A percentile compares a stretch with the other conserved stretches of the same genome.
phyloP scores from a whole-genome alignment of 768 basidiomycete genomes.

The Phylloporus sp. region DNA sequence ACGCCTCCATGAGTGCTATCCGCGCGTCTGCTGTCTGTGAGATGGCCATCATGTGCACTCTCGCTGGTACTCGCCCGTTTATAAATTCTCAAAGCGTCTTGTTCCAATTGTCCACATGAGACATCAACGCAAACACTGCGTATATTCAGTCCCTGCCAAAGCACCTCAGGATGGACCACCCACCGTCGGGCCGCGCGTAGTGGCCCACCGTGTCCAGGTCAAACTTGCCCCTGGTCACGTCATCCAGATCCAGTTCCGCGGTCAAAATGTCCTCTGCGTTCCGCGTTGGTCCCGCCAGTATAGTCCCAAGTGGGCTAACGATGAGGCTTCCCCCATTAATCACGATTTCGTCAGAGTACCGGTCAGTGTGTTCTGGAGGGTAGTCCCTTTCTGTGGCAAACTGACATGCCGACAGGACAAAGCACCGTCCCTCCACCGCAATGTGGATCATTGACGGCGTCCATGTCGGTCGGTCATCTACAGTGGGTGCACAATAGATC shows the following conservation, averaged over 20 bases:
- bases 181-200: slow-evolving; percentile 57
- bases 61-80: slow-evolving; percentile 11
- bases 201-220: slow-evolving; percentile 62
- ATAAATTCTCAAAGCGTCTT: slow-evolving; percentile 18
- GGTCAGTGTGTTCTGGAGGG: slow-evolving; percentile 43
- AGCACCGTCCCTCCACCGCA: slow-evolving; percentile 65
- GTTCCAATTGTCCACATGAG: slow-evolving; percentile 9
- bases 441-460: slow-evolving; percentile 57
- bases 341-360: slow-evolving; percentile 48
- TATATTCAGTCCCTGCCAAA: slow-evolving; percentile 7
- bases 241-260: slow-evolving; percentile 57
- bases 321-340: slow-evolving; percentile 63
- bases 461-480: slow-evolving; percentile 57
- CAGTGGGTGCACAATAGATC: slow-evolving; percentile 64
- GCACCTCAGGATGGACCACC: slow-evolving; percentile 17
- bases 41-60: slow-evolving; percentile 10
- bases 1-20: slow-evolving; percentile 29
- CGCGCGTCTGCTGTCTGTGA: slow-evolving; percentile 34
- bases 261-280: slow-evolving; percentile 51
- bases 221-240: slow-evolving; percentile 53
- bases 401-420: slow-evolving; percentile 62
- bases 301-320: slow-evolving; percentile 50
- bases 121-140: slow-evolving; percentile 29
- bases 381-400: slow-evolving; percentile 54
- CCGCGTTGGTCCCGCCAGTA: slow-evolving; percentile 58